These are phyloP conservation scores for Albatrellus ellisii DNA, from an alignment of 768 basidiomycete genomes.

Conservation along the genomic window DNA sequence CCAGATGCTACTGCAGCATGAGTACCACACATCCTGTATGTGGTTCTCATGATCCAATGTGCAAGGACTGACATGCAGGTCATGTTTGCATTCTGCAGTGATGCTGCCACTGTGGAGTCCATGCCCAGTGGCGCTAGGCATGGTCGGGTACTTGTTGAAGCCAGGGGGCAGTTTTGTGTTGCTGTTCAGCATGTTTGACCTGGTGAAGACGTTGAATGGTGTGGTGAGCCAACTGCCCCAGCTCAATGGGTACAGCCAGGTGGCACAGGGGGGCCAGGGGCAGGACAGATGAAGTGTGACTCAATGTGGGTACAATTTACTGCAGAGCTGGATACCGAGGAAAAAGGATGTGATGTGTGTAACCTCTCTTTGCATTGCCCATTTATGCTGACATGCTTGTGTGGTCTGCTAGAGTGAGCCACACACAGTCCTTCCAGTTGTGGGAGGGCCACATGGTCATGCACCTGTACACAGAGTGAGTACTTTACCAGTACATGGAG, in stretches of 20 bases:
- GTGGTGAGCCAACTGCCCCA: slow-evolving; percentile 37
- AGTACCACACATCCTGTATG: slow-evolving; percentile 53
- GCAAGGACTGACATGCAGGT: neutral
- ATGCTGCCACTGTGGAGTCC: slow-evolving; percentile 58
- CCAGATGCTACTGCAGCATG: slow-evolving; percentile 48
- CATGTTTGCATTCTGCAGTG: slow-evolving; percentile 13
- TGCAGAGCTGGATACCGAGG: slow-evolving; percentile 30
- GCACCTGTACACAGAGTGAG: slow-evolving; percentile 55
- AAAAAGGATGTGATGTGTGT: slow-evolving; percentile 5
- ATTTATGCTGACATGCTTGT: too few species aligned
- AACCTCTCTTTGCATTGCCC: too few species aligned
- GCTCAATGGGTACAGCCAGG: slow-evolving; percentile 50
- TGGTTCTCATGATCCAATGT: too few species aligned
- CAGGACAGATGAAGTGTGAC: slow-evolving; percentile 47
- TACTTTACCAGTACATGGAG: slow-evolving; percentile 55
- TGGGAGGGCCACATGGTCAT: slow-evolving; percentile 54
- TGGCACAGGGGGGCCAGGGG: slow-evolving; percentile 33
- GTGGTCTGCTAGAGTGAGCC: too few species aligned
- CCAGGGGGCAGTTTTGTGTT: slow-evolving; percentile 58
- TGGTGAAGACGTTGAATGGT: slow-evolving; percentile 30
- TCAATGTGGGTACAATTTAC: slow-evolving; percentile 43
- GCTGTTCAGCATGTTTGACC: slow-evolving; percentile 56
- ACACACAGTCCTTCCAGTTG: slow-evolving; percentile 47
- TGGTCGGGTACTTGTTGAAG: slow-evolving; percentile 63
- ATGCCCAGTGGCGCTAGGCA: slow-evolving; percentile 44